Percentiles rank a stretch among this genome's conserved stretches.
These are phyloP conservation scores for Syzygium aromaticum DNA, from an alignment of 345 rosid genomes.

Conservation along the genomic window DNA sequence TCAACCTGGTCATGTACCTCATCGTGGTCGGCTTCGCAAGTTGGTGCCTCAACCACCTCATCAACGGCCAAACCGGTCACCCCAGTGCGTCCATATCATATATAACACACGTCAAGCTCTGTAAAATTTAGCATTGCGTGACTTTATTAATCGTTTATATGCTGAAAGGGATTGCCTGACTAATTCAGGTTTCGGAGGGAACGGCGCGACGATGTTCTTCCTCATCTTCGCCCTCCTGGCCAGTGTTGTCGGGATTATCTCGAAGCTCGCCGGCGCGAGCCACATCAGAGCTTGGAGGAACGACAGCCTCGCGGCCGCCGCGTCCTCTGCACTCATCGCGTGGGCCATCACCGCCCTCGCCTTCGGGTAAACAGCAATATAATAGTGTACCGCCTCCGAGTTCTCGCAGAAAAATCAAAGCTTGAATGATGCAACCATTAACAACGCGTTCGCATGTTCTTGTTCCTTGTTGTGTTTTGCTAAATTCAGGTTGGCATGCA, in stretches of 20 bases:
- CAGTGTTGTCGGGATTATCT: conserved; percentile 51
- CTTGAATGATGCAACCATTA: neutral
- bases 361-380: conserved; percentile 36
- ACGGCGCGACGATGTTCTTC: conserved; percentile 83
- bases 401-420: neutral
- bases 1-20: conserved; percentile 68
- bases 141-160: fast-evolving
- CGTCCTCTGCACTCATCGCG: conserved; percentile 50
- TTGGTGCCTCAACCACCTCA: conserved; percentile 67
- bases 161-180: neutral
- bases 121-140: neutral
- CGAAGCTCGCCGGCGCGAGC: conserved; percentile 62
- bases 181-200: conserved; percentile 67
- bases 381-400: neutral
- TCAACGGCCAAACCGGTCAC: conserved; percentile 70
- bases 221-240: conserved; percentile 54
- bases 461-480: neutral
- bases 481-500: conserved; percentile 65
- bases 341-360: conserved; percentile 84
- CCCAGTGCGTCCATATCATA: conserved; percentile 42
- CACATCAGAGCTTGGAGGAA: conserved; percentile 78
- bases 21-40: conserved; percentile 79
- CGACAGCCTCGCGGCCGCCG: conserved; percentile 79
- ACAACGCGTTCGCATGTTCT: neutral
- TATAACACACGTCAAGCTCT: no score